Base-by-base conservation (phyloP, 1,139 yeast species). In the Lodderomyces theae region DNA sequence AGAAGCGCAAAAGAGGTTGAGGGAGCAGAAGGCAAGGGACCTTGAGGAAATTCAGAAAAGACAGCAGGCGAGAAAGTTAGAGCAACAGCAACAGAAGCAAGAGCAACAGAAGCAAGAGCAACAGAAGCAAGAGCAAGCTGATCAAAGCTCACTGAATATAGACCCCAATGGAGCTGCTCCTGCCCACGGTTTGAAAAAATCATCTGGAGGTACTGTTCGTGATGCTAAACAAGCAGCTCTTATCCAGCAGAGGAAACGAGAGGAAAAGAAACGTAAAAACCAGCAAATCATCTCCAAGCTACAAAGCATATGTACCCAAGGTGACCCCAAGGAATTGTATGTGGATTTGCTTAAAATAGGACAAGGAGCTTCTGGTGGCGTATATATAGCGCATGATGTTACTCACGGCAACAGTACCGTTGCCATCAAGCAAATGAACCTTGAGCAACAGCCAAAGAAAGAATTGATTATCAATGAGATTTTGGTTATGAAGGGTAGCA, bases 301-400 rank as follows among this genome's bases (percentile, higher is more conserved):
- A 41, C 74, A 79, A 43, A 78, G 82, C 33, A 90, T 92, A 37
- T 92, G 97, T 56, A 77, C 88, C 2, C 82, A 79, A 31, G 95
- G 92, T 3, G 95, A 94, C 61, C 98, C 99, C n/a, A 79, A 82
- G 26, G 70, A 70, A 41, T 61, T 77, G 38, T 94, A 87, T 61
- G 69, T 73, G 37, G 82, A 82, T 55, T 69, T 90, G 46, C 70
- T 75, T 15, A 90, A 92, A 66, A 85, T 92, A 56, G 98, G 98
- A 5, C 97, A 92, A 66, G 98, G 98, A 56, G 98, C 98, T 0
- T 83, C 95, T 30, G 98, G 98, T 44, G 97, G 97, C 40, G 98
- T 92, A 37, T 92, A 83, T 58, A 87, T 95, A 30, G 97, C 97
- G 0, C 82, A 83, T 55, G 89, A 85, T 52, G 53, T 51, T 8